Percentiles rank a stretch among this genome's conserved stretches.
Conservation (phyloP, 1,284 basidiomycete species). For the Cystobasidium sp. region DNA sequence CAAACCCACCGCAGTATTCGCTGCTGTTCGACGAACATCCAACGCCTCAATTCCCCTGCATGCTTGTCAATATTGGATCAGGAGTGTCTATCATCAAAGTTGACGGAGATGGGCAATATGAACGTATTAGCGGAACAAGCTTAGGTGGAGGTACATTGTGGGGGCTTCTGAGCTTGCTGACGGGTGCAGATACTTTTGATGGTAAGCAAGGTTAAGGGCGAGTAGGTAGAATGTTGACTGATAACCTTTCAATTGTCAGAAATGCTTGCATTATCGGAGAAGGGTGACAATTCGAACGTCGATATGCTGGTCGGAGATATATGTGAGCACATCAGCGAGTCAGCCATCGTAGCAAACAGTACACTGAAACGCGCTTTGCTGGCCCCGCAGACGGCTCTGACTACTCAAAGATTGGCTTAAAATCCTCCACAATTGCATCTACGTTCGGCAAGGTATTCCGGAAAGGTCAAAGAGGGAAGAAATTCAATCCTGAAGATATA, state of each 20-base stretch:
- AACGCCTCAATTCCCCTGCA: constrained; percentile 78
- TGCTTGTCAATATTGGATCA: constrained; percentile 97
- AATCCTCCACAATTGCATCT: constrained; percentile 96
- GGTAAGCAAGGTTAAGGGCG: constrained; percentile 63
- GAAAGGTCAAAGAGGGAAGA: constrained; percentile 69
- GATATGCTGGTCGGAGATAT: constrained; percentile 99
- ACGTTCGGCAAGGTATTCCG: constrained; percentile 99
- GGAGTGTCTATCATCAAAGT: constrained; percentile 98
- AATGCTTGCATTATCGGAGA: constrained; percentile 91
- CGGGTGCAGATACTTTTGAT: constrained; percentile 94
- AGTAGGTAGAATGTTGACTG: not conserved
- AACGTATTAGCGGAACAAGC: constrained; percentile 96
- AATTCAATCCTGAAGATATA: constrained; percentile 90
- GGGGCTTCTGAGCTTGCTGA: constrained; percentile 92
- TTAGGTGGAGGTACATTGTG: constrained; percentile 99
- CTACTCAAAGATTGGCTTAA: constrained; percentile 90
- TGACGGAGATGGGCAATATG: constrained; percentile 90
- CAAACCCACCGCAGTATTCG: constrained; percentile 85
- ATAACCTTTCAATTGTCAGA: constrained; percentile 63
- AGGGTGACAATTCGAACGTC: constrained; percentile 89
- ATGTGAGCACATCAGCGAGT: constrained; percentile 40
- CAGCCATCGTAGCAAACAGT: not conserved
- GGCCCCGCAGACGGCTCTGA: constrained; percentile 72
- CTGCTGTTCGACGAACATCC: constrained; percentile 82
- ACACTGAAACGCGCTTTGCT: not conserved